Percentiles rank a stretch among this genome's conserved stretches.
Conservation (phyloP, 768 basidiomycete species). For the Collybia sordida region DNA sequence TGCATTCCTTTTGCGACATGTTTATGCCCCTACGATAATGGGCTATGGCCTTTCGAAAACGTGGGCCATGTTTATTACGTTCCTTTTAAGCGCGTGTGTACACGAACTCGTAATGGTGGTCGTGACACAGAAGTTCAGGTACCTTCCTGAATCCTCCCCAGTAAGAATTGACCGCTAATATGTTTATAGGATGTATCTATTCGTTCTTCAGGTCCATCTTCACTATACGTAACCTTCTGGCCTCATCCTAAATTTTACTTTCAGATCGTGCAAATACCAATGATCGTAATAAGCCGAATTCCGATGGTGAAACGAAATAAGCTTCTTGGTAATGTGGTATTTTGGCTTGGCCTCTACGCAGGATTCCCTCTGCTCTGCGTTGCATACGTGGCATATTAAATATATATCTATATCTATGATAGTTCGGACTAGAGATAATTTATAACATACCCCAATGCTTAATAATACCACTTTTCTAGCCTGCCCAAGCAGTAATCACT, state of each 20-base stretch:
- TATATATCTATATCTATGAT: neutral
- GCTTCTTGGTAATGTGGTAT: conserved; percentile 80
- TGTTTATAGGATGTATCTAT: conserved; percentile 73
- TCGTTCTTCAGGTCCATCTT: conserved; percentile 60
- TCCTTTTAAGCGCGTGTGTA: conserved; percentile 83
- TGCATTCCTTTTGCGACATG: conserved; percentile 89
- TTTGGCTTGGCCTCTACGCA: conserved; percentile 90
- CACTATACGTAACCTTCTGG: too few relatives aligned
- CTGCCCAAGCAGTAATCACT: too few relatives aligned
- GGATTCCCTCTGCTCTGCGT: conserved; percentile 95
- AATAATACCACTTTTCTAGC: too few relatives aligned
- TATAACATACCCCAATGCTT: too few relatives aligned
- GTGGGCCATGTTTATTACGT: conserved; percentile 90
- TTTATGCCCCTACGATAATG: conserved; percentile 87
- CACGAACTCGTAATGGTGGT: conserved; percentile 98
- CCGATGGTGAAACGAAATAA: conserved; percentile 81
- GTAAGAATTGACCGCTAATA: too few relatives aligned
- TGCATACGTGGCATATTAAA: conserved; percentile 47
- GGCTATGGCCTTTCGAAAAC: conserved; percentile 73
- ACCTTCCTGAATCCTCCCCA: conserved; percentile 18
- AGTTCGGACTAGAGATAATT: neutral
- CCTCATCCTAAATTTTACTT: conserved; percentile 3
- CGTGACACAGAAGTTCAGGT: conserved; percentile 91
- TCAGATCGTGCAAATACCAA: conserved; percentile 86
- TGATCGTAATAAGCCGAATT: conserved; percentile 79